These are phyloP conservation scores for Phytopythium boreale DNA, from an alignment of 352 stramenopile species.

Conservation along the genomic window DNA sequence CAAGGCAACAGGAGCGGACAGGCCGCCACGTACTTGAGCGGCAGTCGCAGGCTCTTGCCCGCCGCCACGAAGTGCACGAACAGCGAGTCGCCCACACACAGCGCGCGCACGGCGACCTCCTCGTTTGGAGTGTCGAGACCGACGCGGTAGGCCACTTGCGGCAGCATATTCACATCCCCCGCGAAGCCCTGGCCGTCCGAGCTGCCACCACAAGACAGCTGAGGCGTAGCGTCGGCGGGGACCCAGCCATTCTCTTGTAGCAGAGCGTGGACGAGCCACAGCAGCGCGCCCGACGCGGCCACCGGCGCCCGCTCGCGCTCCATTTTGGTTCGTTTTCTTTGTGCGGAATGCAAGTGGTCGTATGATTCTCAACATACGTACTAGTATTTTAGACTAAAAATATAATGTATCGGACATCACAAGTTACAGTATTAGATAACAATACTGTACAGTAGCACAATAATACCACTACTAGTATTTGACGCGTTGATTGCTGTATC, in stretches of 20 bases:
- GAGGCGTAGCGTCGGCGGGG: background rate
- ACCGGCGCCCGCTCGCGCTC: background rate
- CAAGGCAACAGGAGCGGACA: background rate
- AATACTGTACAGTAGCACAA: too few species aligned
- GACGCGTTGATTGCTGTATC: too few species aligned
- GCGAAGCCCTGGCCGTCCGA: constrained; percentile 16
- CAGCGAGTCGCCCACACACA: constrained; percentile 29
- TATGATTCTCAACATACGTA: too few species aligned
- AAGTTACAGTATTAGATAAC: too few species aligned
- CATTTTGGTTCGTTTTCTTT: constrained; percentile 3
- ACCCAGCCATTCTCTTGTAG: constrained; percentile 23
- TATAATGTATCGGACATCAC: too few species aligned
- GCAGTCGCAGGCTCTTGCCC: constrained; percentile 22
- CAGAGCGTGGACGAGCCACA: constrained; percentile 38
- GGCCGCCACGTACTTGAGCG: constrained; percentile 22
- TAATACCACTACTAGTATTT: too few species aligned
- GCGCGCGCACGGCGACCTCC: constrained; percentile 19
- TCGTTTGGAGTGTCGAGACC: background rate
- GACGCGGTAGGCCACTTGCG: constrained; percentile 15
- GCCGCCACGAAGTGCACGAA: constrained; percentile 49
- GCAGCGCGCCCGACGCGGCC: constrained; percentile 23
- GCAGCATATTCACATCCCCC: constrained; percentile 37
- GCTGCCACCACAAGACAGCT: background rate
- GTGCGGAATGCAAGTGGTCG: too few species aligned
- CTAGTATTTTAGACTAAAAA: too few species aligned